phyloP scores from a whole-genome alignment of 192 early-diverging fungal genomes.

The Backusella westeae region DNA sequence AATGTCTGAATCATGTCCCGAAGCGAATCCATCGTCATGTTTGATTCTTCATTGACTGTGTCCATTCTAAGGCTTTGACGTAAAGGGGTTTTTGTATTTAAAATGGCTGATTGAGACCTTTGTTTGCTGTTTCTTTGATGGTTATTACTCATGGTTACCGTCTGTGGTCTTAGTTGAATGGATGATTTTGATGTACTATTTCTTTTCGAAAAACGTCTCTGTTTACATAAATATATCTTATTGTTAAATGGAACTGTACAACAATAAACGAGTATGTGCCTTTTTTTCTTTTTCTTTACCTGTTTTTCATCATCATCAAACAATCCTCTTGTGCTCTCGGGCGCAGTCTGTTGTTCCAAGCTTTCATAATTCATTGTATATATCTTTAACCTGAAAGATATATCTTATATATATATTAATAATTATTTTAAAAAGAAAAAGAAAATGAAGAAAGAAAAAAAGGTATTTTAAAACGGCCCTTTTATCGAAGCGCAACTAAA shows the following conservation, averaged over 20 bases:
- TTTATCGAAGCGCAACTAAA: neutral
- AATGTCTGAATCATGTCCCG: conserved; percentile 54
- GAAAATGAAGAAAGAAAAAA: neutral
- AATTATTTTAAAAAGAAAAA: neutral
- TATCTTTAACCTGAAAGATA: neutral
- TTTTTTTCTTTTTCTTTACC: neutral
- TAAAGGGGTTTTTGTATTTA: conserved; percentile 11
- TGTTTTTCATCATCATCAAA: conserved; percentile 28
- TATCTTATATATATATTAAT: neutral
- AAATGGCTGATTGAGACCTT: conserved; percentile 29
- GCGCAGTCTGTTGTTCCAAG: conserved; percentile 39
- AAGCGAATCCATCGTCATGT: conserved; percentile 45
- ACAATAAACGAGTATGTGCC: neutral
- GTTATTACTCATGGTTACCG: neutral
- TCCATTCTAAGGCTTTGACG: conserved; percentile 15
- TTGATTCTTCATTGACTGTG: conserved; percentile 31
- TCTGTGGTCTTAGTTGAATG: neutral
- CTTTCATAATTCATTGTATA: conserved; percentile 17
- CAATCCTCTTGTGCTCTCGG: conserved; percentile 39
- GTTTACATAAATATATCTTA: neutral
- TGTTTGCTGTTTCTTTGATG: neutral
- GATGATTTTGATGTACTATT: neutral
- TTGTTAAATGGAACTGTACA: neutral
- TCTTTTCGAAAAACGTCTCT: neutral
- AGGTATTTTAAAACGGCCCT: conserved; percentile 1